phyloP scores from a whole-genome alignment of 495 filamentous ascomycete species.

The Bacidia gigantensis region DNA sequence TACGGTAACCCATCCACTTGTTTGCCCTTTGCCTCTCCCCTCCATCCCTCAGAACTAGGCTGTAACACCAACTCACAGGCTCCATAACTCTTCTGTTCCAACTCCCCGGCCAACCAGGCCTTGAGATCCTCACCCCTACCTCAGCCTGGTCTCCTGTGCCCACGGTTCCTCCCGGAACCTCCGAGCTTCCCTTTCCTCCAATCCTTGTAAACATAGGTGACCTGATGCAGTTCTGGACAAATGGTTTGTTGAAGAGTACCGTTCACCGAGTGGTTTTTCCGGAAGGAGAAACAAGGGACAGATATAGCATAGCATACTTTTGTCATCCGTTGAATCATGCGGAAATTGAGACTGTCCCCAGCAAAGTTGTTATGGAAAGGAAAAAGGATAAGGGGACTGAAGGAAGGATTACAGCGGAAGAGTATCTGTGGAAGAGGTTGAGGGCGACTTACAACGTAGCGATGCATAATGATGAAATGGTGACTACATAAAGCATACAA shows the following conservation, averaged over 20 bases:
- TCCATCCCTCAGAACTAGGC: background rate
- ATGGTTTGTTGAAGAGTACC: slow-evolving; percentile 67
- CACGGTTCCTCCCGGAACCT: slow-evolving; percentile 30
- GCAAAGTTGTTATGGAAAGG: slow-evolving; percentile 35
- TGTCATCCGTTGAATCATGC: slow-evolving; percentile 70
- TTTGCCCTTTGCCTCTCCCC: too few species aligned
- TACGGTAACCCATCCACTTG: slow-evolving; percentile 35
- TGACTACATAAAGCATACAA: too few species aligned
- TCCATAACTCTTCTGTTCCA: slow-evolving; percentile 64
- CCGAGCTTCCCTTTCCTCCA: slow-evolving; percentile 46
- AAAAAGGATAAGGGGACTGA: slow-evolving; percentile 31
- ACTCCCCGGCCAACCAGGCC: slow-evolving; percentile 63
- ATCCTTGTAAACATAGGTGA: slow-evolving; percentile 92
- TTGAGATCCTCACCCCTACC: slow-evolving; percentile 65
- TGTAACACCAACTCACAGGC: slow-evolving; percentile 11
- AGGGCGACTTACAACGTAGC: slow-evolving; percentile 57
- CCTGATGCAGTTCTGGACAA: slow-evolving; percentile 81
- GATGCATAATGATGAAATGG: background rate
- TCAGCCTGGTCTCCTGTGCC: slow-evolving; percentile 33
- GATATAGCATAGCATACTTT: slow-evolving; percentile 86
- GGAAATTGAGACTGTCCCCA: slow-evolving; percentile 63
- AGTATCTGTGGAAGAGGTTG: slow-evolving; percentile 67
- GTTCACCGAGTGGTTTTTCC: slow-evolving; percentile 84
- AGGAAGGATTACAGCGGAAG: slow-evolving; percentile 61
- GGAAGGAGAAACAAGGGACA: slow-evolving; percentile 41